Conservation (phyloP, 768 basidiomycete species). For the Rhodocollybia butyracea region DNA sequence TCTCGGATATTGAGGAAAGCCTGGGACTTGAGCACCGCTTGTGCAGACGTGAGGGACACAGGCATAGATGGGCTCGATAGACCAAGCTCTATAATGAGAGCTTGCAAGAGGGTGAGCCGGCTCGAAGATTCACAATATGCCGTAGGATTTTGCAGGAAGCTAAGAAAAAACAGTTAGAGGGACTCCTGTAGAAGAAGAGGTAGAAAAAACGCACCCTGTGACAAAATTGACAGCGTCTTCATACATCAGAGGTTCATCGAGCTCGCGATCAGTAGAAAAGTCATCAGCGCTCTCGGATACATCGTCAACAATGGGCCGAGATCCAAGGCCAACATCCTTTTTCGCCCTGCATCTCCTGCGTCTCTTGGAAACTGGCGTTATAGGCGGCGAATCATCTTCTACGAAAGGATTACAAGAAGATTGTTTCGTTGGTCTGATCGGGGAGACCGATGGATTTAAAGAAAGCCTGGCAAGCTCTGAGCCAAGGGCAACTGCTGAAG, state of each 20-base stretch:
- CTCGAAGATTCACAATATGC: slow-evolving; percentile 39
- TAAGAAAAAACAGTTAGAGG: slow-evolving; percentile 17
- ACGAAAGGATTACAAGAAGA: background rate
- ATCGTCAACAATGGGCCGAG: slow-evolving; percentile 49
- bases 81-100: slow-evolving; percentile 79
- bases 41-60: slow-evolving; percentile 60
- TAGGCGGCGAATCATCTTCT: background rate
- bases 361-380: background rate
- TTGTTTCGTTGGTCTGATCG: too few relatives aligned
- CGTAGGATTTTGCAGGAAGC: slow-evolving; percentile 51
- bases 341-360: background rate
- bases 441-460: slow-evolving; percentile 7
- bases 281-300: slow-evolving; percentile 40
- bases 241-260: slow-evolving; percentile 35
- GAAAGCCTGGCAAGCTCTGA: slow-evolving; percentile 13
- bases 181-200: background rate
- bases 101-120: slow-evolving; percentile 63
- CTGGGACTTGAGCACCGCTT: slow-evolving; percentile 57
- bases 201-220: slow-evolving; percentile 46
- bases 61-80: slow-evolving; percentile 51
- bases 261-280: slow-evolving; percentile 34
- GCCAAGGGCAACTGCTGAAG: slow-evolving; percentile 7
- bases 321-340: slow-evolving; percentile 24
- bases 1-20: slow-evolving; percentile 73
- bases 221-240: slow-evolving; percentile 61